Evolutionary conservation across 768 basidiomycete genomes (phyloP), one percentile per base, ranked within the genome.

Genomic region (Phanerodontia chrysosporium): DNA sequence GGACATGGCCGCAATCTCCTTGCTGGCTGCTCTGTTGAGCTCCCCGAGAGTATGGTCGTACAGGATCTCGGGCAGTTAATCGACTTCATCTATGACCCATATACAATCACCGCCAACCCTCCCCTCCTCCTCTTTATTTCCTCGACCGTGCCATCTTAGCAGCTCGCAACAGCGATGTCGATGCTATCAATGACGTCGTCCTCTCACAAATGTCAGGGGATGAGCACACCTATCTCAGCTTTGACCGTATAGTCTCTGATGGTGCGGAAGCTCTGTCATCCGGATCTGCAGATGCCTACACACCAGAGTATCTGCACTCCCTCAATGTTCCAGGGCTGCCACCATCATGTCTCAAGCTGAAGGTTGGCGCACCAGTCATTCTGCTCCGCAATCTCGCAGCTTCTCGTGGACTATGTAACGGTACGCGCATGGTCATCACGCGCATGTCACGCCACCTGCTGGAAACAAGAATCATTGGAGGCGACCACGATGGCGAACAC

Each of bases 351-450:
- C 18, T 18, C 4, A 8, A 18, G 10, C 18, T 42, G 4, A 66
- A 66, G 48, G 18, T 28, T 4, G 65, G 58, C 5, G 64, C 74
- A 53, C 64, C 76, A 4, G 46, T 82, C 0, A 81, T 82, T 58
- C 61, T 82, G 0, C 65, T 83, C 0, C 52, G 76, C 0, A 82
- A 83, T 62, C 64, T 83, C 18, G 64, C 69, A 49, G 73, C 77
- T 7, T 12, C 54, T 0, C 44, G 66, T 59, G 72, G 74, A 2
- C 59, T 73, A 6, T 74, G 73, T 66, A 74, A 75, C 72, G 78
- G 77, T 1, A 73, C 72, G 21, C 61, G 71, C 1, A 64, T 70
- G 55, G 64, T 72, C 42, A 32, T 80, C 7, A 57, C 29, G 4
- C 58, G 63, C 0, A 69, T 69, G 49, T 51, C 54, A 1, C 36